Evolutionary conservation across 2,329 filamentous ascomycete genomes (phyloP), one percentile per base, ranked within the genome.

Genomic region (Nothophoma quercina): DNA sequence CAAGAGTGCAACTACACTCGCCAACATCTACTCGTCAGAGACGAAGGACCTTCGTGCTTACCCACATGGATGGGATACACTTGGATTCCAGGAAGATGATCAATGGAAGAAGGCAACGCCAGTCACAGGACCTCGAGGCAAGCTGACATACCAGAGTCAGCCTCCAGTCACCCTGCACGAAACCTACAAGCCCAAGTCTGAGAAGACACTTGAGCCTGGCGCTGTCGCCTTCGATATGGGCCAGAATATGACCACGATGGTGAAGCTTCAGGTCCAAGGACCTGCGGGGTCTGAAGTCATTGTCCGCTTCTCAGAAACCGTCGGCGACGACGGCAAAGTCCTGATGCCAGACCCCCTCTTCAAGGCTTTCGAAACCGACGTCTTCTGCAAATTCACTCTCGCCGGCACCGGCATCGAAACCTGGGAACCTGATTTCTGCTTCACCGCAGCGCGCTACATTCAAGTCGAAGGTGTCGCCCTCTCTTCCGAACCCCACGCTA

Each of bases 311-410:
- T 66, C 64, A 3, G 69, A 73, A 43, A 71, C 69, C 0, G 53
- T 67, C 15, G 63, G 64, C 26, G 60, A 70, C 6, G 59, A 69
- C 29, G 69, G 71, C 5, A 64, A 58, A 21, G 74, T 77, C 2
- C 53, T 74, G n/a, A 77, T 78, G 75, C 75, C 75, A 0, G 74
- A 78, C 45, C 74, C 74, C 7, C 54, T 76, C 12, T 76, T 76
- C 61, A 70, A 69, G 34, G 58, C 76, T 23, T 73, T 73, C 22
- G 69, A 73, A 48, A 71, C 65, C 43, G 64, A 67, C 9, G 75
- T 78, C 7, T 77, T 75, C 60, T 77, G 72, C 21, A 76, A 73
- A 6, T 63, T 76, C 45, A 72, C 64, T 0, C 60, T 77, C 1
- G 56, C 65, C 1, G 73, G 74, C 0, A 64, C 49, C 0, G 68